phyloP scores from a whole-genome alignment of 1,284 basidiomycete species.

The Malassezia obtusa region DNA sequence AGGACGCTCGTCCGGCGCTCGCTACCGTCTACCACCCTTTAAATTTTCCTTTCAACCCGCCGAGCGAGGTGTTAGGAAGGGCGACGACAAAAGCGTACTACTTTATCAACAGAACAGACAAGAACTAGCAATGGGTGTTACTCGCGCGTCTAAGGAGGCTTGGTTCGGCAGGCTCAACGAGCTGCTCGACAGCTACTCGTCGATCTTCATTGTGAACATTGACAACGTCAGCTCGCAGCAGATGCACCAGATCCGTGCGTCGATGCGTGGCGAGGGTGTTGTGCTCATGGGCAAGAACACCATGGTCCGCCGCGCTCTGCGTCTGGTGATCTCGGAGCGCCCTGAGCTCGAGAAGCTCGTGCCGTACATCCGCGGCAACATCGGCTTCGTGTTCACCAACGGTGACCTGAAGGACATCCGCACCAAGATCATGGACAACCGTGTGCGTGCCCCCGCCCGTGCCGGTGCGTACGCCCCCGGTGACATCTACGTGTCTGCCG shows the following conservation, averaged over 20 bases:
- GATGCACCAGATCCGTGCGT: conserved; percentile 93
- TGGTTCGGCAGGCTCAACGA: conserved; percentile 94
- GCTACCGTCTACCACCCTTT: conserved; percentile 11
- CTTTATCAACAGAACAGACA: too few relatives aligned
- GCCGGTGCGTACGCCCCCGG: conserved; percentile 89
- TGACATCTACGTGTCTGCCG: conserved; percentile 82
- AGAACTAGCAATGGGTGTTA: conserved; percentile 66
- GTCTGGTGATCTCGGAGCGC: conserved; percentile 74
- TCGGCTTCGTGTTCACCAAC: conserved; percentile 96
- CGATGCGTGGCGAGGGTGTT: conserved; percentile 86
- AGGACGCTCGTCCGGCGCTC: not conserved
- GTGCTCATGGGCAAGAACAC: conserved; percentile 99
- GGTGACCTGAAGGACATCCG: conserved; percentile 89
- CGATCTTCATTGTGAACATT: conserved; percentile 98
- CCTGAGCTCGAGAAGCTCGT: conserved; percentile 94
- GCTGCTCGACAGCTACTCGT: conserved; percentile 78
- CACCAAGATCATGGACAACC: conserved; percentile 84
- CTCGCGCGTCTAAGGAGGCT: conserved; percentile 76
- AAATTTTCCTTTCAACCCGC: conserved; percentile 42
- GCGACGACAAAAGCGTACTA: conserved; percentile 15
- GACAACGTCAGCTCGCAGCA: conserved; percentile 99
- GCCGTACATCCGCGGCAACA: conserved; percentile 90
- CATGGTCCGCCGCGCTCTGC: conserved; percentile 97
- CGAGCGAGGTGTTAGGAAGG: conserved; percentile 39
- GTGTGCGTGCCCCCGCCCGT: conserved; percentile 94